These are phyloP conservation scores for Fusarium hostae DNA, from an alignment of 2,329 filamentous ascomycete genomes.

Conservation along the genomic window DNA sequence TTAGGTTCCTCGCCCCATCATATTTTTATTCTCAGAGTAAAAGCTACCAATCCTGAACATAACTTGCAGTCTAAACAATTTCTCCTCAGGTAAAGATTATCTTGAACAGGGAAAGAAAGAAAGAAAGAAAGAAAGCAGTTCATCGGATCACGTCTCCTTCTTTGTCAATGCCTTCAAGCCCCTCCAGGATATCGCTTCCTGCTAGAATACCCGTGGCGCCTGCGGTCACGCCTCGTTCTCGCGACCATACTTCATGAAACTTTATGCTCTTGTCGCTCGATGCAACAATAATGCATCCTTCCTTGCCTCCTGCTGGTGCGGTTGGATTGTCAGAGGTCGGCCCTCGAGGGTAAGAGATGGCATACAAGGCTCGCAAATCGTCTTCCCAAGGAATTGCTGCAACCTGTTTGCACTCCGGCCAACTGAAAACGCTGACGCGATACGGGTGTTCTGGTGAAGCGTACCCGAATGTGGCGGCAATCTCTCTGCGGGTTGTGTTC, in stretches of 20 bases:
- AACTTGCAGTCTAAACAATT: constrained; percentile 25
- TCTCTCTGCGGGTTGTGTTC: constrained; percentile 86
- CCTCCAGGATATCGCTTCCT: constrained; percentile 87
- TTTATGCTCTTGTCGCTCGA: constrained; percentile 92
- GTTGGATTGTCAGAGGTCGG: constrained; percentile 47
- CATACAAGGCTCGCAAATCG: constrained; percentile 83
- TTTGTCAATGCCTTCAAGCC: constrained; percentile 81
- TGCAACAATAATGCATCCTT: constrained; percentile 84
- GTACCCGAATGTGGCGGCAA: constrained; percentile 94
- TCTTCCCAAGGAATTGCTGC: constrained; percentile 86
- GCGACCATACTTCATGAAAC: constrained; percentile 95
- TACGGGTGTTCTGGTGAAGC: constrained; percentile 89
- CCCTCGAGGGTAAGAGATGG: constrained; percentile 80
- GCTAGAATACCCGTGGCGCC: constrained; percentile 72
- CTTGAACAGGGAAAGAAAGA: background rate
- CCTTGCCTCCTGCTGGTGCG: constrained; percentile 44
- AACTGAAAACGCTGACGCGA: constrained; percentile 91
- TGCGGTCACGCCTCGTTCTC: constrained; percentile 64
- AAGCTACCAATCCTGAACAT: constrained; percentile 16
- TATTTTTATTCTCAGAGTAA: constrained; percentile 22
- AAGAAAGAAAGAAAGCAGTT: constrained; percentile 39
- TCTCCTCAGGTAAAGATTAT: background rate
- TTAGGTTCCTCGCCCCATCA: constrained; percentile 7
- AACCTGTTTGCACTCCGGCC: constrained; percentile 90
- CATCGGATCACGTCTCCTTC: constrained; percentile 77